Evolutionary conservation across 2,329 filamentous ascomycete species (phyloP), one percentile per base, ranked within the genome.

Genomic region (Phoma herbarum): DNA sequence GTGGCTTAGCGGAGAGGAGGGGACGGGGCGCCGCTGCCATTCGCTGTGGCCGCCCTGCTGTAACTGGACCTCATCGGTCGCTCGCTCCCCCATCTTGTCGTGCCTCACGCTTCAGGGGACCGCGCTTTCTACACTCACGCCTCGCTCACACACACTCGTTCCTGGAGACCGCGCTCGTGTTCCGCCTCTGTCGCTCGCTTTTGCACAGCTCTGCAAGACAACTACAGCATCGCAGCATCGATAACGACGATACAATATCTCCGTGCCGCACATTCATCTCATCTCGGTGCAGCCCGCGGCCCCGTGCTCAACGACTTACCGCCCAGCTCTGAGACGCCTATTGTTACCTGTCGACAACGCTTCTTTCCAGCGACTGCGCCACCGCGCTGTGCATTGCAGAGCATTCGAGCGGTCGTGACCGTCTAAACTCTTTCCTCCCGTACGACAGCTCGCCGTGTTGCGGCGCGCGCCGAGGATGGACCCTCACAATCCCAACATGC

Each of bases 401-500:
- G 16, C 43, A 37, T 49, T 5, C 33, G 5, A 28, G 48, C 42
- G 44, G 53, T 47, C 35, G 31, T 47, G 44, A 41, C 53, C 60
- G 43, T 60, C 60, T 55, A 47, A 60, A 55, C 48, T 48, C 49
- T 60, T 53, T 59, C 45, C 45, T 52, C 49, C 59, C 51, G n/a
- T 29, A 43, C 51, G 20, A 26, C 39, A 47, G 48, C 53, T 57
- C 57, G 67, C 62, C 60, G 66, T 62, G 54, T 66, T 61, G 66
- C 63, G 65, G 66, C 65, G 68, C 65, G 65, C 65, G 65, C 59
- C 51, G 63, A 73, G 42, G 29, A 72, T 75, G 72, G 68, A 71
- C 49, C 63, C 63, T 43, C 69, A 65, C 67, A 64, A 62, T 60
- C 57, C 58, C 41, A 63, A 57, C 57, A 70, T 71, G 67, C 69